Conservation (phyloP, 148 eudicot genomes). For the Suaeda aralocaspica region DNA sequence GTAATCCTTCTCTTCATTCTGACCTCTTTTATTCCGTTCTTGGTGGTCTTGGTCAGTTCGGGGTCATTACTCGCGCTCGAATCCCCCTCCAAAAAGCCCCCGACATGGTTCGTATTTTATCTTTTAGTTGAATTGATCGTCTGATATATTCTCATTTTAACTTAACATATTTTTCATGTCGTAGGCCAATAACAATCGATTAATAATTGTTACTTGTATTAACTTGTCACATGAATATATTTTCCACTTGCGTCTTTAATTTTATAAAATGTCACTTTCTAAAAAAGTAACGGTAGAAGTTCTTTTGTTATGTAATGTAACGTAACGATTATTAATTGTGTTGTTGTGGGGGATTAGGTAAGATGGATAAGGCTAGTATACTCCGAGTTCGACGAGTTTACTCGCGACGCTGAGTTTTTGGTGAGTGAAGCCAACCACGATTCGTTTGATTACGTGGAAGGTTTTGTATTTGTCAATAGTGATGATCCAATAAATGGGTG, state of each 20-base stretch:
- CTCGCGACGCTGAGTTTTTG: conserved; percentile 66
- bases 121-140: too few species aligned
- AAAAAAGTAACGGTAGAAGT: neutral
- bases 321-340: too few species aligned
- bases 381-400: conserved; percentile 60
- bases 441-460: conserved; percentile 79
- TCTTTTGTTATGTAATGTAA: too few species aligned
- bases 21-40: conserved; percentile 65
- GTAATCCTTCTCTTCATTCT: conserved; percentile 34
- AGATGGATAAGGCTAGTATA: conserved; percentile 92
- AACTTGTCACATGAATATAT: too few species aligned
- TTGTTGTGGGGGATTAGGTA: conserved; percentile 43
- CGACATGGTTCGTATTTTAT: neutral
- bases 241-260: too few species aligned
- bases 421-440: conserved; percentile 39
- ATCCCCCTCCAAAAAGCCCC: conserved; percentile 64
- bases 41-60: conserved; percentile 94
- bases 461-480: conserved; percentile 75
- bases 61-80: conserved; percentile 74
- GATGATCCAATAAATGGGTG: conserved; percentile 79
- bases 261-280: too few species aligned
- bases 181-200: too few species aligned
- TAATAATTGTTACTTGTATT: too few species aligned
- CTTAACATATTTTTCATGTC: too few species aligned
- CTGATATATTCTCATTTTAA: too few species aligned